Base-by-base conservation (phyloP, 306 rosid species). In the Cucurbita pepo region DNA sequence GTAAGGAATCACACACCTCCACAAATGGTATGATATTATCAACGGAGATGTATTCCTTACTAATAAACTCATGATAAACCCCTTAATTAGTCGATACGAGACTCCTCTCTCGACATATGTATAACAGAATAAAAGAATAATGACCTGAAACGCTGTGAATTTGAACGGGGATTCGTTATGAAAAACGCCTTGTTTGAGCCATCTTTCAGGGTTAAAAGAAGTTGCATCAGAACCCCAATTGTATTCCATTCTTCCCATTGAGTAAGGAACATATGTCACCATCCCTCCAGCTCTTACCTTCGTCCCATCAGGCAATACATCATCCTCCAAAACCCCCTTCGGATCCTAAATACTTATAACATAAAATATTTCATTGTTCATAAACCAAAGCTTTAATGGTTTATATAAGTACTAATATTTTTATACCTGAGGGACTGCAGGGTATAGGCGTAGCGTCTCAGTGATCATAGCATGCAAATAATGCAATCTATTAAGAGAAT, bases 181-280 rank as follows among this genome's bases (percentile, higher is more conserved):
- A 72, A 89, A 88, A 77, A 71, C 16, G 22, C 92, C 97, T 34
- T 89, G 95, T 15, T 80, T 86, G 50, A 91, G 87, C 99, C 99
- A 91, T 76, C 97, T 79, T 51, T 89, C 95, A n/a, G 96, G 99
- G 19, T 58, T 76, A 72, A 94, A 94, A 50, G 87, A 83, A 65
- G 92, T 44, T 19, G 96, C 99, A 85, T 85, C 90, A 60, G 86
- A 73, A 7, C 98, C 97, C 98, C 97, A 94, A 18, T 94, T 89
- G 82, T 89, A 89, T 62, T 86, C 92, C 97, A 94, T 91, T 61
- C 95, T 94, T 12, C 96, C 99, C 99, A 91, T 91, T 3, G 99
- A 94, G 79, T 94, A 94, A 44, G 99, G 99, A 59, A 91, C 96
- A 44, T 91, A 94, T 53, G 97, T 94, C 73, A 94, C 96, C 97